These are phyloP conservation scores for Hyaloscypha bicolor DNA, from an alignment of 495 filamentous ascomycete species.

Conservation along the genomic window DNA sequence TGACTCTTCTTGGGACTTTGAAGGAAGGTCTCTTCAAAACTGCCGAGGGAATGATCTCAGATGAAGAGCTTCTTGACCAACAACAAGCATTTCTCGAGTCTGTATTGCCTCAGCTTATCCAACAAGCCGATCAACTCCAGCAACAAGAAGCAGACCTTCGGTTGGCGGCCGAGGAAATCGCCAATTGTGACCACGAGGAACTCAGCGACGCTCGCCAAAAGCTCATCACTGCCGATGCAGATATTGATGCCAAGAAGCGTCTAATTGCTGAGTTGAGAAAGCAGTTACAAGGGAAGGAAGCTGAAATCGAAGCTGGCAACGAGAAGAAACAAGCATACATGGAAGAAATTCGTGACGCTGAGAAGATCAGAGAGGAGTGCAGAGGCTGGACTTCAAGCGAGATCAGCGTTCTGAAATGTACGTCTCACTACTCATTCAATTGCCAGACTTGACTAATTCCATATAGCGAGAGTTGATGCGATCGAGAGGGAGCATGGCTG, in stretches of 20 bases:
- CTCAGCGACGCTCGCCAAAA: conserved; percentile 66
- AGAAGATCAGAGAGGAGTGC: conserved; percentile 82
- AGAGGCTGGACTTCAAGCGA: conserved; percentile 85
- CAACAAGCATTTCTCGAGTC: conserved; percentile 66
- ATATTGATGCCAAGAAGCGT: conserved; percentile 67
- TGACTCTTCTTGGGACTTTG: conserved; percentile 82
- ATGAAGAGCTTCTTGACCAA: conserved; percentile 67
- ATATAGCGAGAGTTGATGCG: conserved; percentile 57
- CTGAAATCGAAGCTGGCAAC: conserved; percentile 56
- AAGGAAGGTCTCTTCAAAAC: conserved; percentile 77
- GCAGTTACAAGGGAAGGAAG: conserved; percentile 64
- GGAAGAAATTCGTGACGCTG: conserved; percentile 79
- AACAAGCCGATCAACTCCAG: conserved; percentile 59
- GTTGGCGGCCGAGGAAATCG: conserved; percentile 71
- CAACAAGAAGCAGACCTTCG: conserved; percentile 66
- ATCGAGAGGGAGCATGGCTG: conserved; percentile 77
- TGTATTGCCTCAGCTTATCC: conserved; percentile 64
- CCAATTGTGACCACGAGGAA: conserved; percentile 77
- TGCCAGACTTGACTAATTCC: conserved; percentile 34
- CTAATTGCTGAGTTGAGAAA: conserved; percentile 64
- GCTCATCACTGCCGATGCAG: conserved; percentile 63
- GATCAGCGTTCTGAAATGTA: conserved; percentile 73
- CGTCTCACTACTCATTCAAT: conserved; percentile 26
- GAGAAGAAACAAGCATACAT: conserved; percentile 68
- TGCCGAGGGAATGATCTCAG: conserved; percentile 71